phyloP scores from a whole-genome alignment of 768 basidiomycete species.

The Hygrophoropsis aurantiaca region DNA sequence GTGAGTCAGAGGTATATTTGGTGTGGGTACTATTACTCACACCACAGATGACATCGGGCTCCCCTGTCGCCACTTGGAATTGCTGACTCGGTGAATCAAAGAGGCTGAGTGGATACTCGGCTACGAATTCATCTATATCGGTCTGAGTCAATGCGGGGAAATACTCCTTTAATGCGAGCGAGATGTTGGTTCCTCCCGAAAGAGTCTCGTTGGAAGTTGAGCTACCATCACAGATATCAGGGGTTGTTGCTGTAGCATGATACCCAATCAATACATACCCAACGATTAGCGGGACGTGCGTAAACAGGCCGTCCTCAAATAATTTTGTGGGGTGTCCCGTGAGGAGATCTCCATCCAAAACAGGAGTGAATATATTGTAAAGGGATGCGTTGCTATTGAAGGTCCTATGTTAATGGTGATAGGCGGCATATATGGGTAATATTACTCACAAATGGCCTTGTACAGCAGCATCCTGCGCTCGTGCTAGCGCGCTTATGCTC shows the following conservation, averaged over 20 bases:
- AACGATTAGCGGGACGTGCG: constrained; percentile 55
- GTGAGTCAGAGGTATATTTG: constrained; percentile 3
- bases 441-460: constrained; percentile 41
- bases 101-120: constrained; percentile 42
- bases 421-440: neutral
- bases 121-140: constrained; percentile 38
- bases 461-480: constrained; percentile 50
- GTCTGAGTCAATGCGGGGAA: constrained; percentile 45
- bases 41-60: constrained; percentile 51
- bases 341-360: constrained; percentile 54
- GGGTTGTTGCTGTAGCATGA: constrained; percentile 1
- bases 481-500: constrained; percentile 49
- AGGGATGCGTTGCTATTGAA: constrained; percentile 31
- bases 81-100: constrained; percentile 44
- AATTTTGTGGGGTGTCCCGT: constrained; percentile 48
- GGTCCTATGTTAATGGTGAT: constrained; percentile 2
- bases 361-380: constrained; percentile 52
- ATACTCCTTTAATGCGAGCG: constrained; percentile 35
- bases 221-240: constrained; percentile 20
- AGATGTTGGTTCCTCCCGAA: constrained; percentile 39
- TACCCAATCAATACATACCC: constrained; percentile 46
- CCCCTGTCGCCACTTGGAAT: constrained; percentile 48
- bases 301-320: constrained; percentile 45
- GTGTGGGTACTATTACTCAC: constrained; percentile 32
- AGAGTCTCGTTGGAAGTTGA: constrained; percentile 63